Base-by-base conservation (phyloP, 2,329 filamentous ascomycete genomes). In the Lachnellula subtilissima region DNA sequence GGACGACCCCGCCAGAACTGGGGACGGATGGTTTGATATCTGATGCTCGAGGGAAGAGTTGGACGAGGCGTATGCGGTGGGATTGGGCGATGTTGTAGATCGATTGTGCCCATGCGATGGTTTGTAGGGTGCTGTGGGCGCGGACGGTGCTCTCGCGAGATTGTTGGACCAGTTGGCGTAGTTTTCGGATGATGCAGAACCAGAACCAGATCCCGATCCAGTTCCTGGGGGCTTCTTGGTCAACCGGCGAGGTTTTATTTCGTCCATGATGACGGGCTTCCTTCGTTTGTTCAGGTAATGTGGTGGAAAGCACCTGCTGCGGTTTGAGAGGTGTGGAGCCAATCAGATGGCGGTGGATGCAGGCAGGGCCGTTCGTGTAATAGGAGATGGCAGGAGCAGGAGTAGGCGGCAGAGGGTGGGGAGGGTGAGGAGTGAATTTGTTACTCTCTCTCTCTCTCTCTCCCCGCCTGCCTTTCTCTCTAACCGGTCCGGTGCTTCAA, bases 111-210 rank as follows among this genome's bases (percentile, higher is more conserved):
- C 58, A n/a, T 32, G 28, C 28, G 28, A 32, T 32, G 55, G 55
- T 47, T 56, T 55, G 49, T 67, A 48, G 57, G 35, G 64, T 63
- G 63, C 61, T 63, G 28, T 67, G 46, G 81, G 81, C 73, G 81
- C 81, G 71, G 81, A 84, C 63, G 83, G 82, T 69, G 81, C 77
- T 70, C 81, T 78, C 70, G 76, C 79, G 70, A 86, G 75, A 71
- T 80, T 85, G 67, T 80, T 78, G 64, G 82, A 86, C 72, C 79
- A 78, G 76, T 84, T 80, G 75, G 80, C 84, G 72, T 78, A 76
- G 65, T 32, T 32, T 32, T 32, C 28, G 28, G 28, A 32, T 4
- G 28, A 32, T 32, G 85, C 73, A 64, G 80, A 83, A 66, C 84
- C 73, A 64, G 80, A 83, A 66, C 84, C 81, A 74, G 50, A 55